Evolutionary conservation across 768 basidiomycete species (phyloP).

Genomic region (Xerocomellus dryophilus): DNA sequence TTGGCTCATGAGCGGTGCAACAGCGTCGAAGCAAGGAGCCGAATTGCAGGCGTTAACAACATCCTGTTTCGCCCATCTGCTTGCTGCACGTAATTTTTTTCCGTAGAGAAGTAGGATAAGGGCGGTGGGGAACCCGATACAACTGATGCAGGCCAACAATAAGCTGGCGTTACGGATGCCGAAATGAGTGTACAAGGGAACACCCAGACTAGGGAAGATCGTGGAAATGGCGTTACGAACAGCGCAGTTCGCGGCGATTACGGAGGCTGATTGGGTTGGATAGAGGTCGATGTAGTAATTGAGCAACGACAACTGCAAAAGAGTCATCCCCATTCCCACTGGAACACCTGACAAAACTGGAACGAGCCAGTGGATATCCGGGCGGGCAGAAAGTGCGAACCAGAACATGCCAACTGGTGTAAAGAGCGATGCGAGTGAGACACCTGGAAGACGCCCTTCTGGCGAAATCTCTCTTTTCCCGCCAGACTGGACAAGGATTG

Average conservation of each 20-base stretch:
- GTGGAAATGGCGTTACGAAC: conserved; percentile 15
- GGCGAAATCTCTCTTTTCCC: conserved; percentile 18
- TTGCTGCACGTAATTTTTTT: conserved; percentile 13
- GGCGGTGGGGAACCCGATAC: conserved; percentile 16
- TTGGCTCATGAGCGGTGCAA: conserved; percentile 9
- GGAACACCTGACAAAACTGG: conserved; percentile 27
- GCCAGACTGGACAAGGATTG: conserved; percentile 12
- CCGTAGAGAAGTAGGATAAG: conserved; percentile 16
- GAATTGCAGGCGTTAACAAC: background rate
- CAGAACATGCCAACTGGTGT: conserved; percentile 27
- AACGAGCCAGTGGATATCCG: conserved; percentile 20
- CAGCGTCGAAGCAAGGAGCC: background rate
- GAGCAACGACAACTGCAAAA: conserved; percentile 24
- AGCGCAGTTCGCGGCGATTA: conserved; percentile 23
- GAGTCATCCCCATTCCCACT: conserved; percentile 27
- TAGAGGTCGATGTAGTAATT: conserved; percentile 30
- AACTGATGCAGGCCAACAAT: conserved; percentile 22
- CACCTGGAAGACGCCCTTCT: conserved; percentile 22
- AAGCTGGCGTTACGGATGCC: conserved; percentile 20
- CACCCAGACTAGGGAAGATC: conserved; percentile 18
- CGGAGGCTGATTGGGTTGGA: conserved; percentile 22
- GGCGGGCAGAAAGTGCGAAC: conserved; percentile 23
- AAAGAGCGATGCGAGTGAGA: conserved; percentile 19
- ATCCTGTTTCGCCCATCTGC: conserved; percentile 22
- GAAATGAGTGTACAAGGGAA: conserved; percentile 16